Percentiles rank a stretch among this genome's conserved stretches.
Evolutionary conservation across 2,329 filamentous ascomycete genomes (phyloP).

Genomic region (Bipolaris gigantea): DNA sequence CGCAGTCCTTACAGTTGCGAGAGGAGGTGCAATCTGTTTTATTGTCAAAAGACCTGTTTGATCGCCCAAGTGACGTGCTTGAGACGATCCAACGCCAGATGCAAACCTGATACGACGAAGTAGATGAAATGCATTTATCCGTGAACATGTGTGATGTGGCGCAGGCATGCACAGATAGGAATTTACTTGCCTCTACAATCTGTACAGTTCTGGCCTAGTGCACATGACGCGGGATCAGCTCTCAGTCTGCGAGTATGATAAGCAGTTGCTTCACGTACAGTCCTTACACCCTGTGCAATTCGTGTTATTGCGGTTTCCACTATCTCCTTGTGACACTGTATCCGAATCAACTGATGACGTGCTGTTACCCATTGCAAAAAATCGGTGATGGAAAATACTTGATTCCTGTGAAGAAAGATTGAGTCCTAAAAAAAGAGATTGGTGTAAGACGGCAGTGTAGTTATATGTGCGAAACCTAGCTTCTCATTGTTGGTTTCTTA

Average conservation of each 20-base stretch:
- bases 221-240: neutral
- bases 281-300: slow-evolving; percentile 9
- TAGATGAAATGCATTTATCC: too few species aligned
- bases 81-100: neutral
- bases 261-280: neutral
- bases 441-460: neutral
- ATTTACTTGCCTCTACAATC: slow-evolving; percentile 5
- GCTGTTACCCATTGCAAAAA: slow-evolving; percentile 1
- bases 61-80: neutral
- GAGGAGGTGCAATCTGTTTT: slow-evolving; percentile 4
- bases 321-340: neutral
- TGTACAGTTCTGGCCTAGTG: slow-evolving; percentile 5
- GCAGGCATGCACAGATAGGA: neutral
- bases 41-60: neutral
- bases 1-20: slow-evolving; percentile 1
- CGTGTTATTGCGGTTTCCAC: slow-evolving; percentile 8
- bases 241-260: neutral
- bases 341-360: neutral
- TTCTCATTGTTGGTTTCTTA: neutral
- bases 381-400: neutral
- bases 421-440: neutral
- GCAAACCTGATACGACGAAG: too few species aligned
- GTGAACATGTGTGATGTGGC: too few species aligned
- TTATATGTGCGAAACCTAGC: neutral
- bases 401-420: neutral